Evolutionary conservation across 1,284 basidiomycete species (phyloP).

Genomic region (Melampsora occidentalis): DNA sequence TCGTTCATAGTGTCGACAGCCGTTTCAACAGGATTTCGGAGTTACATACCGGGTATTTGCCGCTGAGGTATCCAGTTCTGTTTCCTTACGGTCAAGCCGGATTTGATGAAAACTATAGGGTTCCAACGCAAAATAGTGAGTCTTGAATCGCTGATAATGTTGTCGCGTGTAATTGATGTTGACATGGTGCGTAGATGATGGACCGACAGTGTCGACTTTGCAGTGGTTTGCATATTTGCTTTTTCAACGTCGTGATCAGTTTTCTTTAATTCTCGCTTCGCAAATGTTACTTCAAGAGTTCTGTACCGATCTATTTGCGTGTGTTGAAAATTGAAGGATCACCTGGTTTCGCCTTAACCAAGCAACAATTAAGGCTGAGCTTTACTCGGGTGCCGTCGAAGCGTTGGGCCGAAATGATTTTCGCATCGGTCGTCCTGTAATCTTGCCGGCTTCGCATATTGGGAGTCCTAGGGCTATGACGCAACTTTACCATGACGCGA

Average conservation of each 20-base stretch:
- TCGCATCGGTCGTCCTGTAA: not conserved
- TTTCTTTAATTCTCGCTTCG: not conserved
- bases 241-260: not conserved
- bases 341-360: slow-evolving; percentile 7
- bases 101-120: not conserved
- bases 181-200: not conserved
- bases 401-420: not conserved
- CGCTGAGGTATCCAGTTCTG: slow-evolving; percentile 3
- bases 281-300: slow-evolving; percentile 13
- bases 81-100: slow-evolving; percentile 8
- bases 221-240: not conserved
- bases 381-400: not conserved
- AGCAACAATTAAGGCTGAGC: not conserved
- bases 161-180: too few species aligned
- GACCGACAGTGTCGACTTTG: too few species aligned
- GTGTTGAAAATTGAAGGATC: slow-evolving; percentile 48
- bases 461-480: not conserved
- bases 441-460: not conserved
- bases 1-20: not conserved
- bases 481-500: slow-evolving; percentile 15
- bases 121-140: not conserved
- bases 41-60: not conserved
- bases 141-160: not conserved
- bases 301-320: not conserved
- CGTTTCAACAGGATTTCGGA: not conserved